Base-by-base conservation (phyloP, 495 filamentous ascomycete genomes). In the Penicillium crystallinum region DNA sequence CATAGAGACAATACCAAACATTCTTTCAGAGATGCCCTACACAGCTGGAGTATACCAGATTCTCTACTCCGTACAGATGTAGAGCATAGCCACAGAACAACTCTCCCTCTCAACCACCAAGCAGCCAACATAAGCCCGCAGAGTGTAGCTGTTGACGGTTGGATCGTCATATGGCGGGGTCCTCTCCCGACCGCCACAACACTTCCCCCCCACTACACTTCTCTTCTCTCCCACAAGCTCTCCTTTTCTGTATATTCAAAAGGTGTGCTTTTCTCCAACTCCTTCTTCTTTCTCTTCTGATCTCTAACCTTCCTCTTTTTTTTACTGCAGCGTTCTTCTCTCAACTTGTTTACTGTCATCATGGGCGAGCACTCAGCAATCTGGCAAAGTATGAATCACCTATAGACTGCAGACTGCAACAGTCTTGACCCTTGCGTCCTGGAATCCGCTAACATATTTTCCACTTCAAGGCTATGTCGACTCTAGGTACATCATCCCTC, bases 381-480 rank as follows among this genome's bases (percentile, higher is more conserved):
- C 62, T 84, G 81, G 80, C 80, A 85, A 75, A 77, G 81, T 85
- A 68, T 56, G 75, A 59, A 36, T 38, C 49, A 29, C 39, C 31
- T 39, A 49, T 25, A 48, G 47, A 19, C n/a, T 42, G 39, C 39
- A 27, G 23, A 12, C 22, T 42, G 38, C 41, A 46, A 53, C 42
- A 23, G 29, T 43, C 38, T 34, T n/a, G 10, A 19, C 22, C 47
- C 52, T 51, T 38, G 53, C 41, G 51, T 43, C 40, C 22, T 43
- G 40, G 46, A 48, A 29, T 50, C 49, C 33, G 55, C 66, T 68
- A 55, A 67, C 42, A 14, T 38, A 27, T 46, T 35, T 37, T 56
- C 37, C 42, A n/a, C 45, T 30, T 40, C 39, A 17, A 31, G 84
- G 76, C 66, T 88, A 86, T 66, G 75, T 86, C 62, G 83, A 86